Base-by-base conservation (phyloP, 768 basidiomycete genomes). In the Hygrophoropsis aurantiaca region DNA sequence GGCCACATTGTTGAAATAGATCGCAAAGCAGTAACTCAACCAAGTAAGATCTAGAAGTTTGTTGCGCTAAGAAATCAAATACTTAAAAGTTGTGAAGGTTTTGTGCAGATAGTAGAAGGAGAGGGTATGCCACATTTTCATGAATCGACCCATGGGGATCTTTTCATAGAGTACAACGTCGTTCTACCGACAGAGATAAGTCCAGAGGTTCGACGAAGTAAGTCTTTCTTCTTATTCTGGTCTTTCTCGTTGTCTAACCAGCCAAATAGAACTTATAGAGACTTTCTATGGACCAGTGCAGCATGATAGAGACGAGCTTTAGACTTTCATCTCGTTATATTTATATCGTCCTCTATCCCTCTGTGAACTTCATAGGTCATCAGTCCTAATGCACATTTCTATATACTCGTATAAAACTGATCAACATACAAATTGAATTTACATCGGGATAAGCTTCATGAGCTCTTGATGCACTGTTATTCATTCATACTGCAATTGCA, bases 151-250 rank as follows among this genome's bases (percentile, higher is more conserved):
- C 74, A 81, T 52, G 97, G 97, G 13, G 85, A 95, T 62, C 72
- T 99, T 39, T 98, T 82, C 58, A 77, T 99, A 44, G 94, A 97
- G 66, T 99, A 95, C 69, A 90, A 81, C 47, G 90, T 99, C 40
- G 85, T 98, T 15, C 68, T 99, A 44, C 97, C 97, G 3, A 68
- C 78, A 40, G 77, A 85, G 45, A 67, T 99, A 26, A 74, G 84
- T 40, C 59, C 79, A 40, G 78, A 85, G 40, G 80, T 80, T 50
- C 82, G 82, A 57, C 78, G 73, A 62, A 90, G 95, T 97, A 62
- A 76, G 93, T 78, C 16, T 15, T 25, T 20, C 35, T 38, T 33
- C 8, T 44, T 41, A n/a, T 18, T 8, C 26, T 13, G 13, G 25
- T 20, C 34, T 3, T 13, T 38, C 26, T 39, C 42, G 13, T 35